Evolutionary conservation across 2,329 filamentous ascomycete species (phyloP), one percentile per base, ranked within the genome.

Genomic region (Zymoseptoria ardabiliae): DNA sequence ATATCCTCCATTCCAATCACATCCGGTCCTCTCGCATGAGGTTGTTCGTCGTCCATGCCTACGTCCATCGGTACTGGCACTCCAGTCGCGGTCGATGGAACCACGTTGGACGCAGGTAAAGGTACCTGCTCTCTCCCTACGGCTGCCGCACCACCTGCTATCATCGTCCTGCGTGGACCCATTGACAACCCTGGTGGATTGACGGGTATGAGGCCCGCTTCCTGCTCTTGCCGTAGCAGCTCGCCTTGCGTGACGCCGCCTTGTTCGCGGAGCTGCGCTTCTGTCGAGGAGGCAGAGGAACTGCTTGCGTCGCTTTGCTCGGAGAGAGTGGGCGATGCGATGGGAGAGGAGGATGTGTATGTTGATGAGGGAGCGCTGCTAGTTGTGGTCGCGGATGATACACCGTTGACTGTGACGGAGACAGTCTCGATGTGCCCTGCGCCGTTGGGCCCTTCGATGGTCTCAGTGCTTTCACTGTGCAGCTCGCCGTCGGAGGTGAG

Each of bases 1-100:
- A 90, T 88, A 71, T 99, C 94, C 66, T 90, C 86, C 60, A 91
- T 85, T 4, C 92, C 93, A 55, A 97, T 88, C 66, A 90, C 82
- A 28, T 90, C 85, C 0, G 94, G 94, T 0, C 93, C 93, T 49
- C 91, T 82, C 0, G 89, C 91, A 74, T 96, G 91, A 4, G 91
- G 90, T 2, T 76, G 69, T 56, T 85, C 80, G 60, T 76, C 76
- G 7, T 72, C 74, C 61, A 58, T 76, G 65, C 7, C 70, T 41
- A 68, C 68, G 19, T 60, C 80, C 30, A 35, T 53, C 4, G 48
- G 35, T 50, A 50, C 53, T 7, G 54, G 35, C 8, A 58, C 21
- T 11, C 56, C 45, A 50, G 54, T 60, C 53, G 48, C 45, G 6
- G 30, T 22, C 4, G 50, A 7, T 8, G 21, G 54, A 21, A 54